Conservation (phyloP, 73 alveolate species). For the Durusdinium trenchii region DNA sequence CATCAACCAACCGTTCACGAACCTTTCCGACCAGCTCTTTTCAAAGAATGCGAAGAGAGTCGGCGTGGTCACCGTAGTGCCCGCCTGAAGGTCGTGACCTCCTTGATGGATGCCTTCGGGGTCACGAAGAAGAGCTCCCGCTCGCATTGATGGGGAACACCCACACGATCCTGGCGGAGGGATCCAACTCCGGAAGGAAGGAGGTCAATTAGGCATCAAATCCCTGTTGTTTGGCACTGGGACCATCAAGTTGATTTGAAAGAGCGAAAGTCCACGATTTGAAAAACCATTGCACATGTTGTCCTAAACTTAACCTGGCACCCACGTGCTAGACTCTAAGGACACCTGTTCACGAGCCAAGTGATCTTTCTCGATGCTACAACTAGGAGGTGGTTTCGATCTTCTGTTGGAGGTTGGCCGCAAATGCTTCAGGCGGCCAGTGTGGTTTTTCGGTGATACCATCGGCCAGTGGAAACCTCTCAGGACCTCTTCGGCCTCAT, state of each 20-base stretch:
- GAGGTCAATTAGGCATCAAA: not conserved
- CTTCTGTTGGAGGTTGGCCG: too few relatives aligned
- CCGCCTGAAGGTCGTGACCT: conserved; percentile 88
- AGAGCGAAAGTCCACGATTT: not conserved
- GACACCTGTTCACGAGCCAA: too few relatives aligned
- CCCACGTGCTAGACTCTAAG: too few relatives aligned
- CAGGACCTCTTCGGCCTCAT: too few relatives aligned
- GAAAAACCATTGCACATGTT: not conserved
- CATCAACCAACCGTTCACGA: not conserved
- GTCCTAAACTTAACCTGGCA: not conserved
- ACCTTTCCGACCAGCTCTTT: too few relatives aligned
- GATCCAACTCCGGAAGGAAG: not conserved
- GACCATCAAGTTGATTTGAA: not conserved
- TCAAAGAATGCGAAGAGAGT: too few relatives aligned
- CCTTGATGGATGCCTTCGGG: conserved; percentile 94
- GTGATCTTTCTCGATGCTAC: too few relatives aligned
- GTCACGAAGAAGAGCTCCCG: conserved; percentile 94
- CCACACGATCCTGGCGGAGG: conserved; percentile 50
- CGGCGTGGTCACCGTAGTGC: too few relatives aligned
- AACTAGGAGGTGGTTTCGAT: too few relatives aligned
- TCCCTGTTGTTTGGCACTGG: not conserved
- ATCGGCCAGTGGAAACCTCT: too few relatives aligned
- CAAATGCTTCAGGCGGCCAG: too few relatives aligned
- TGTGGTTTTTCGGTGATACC: too few relatives aligned
- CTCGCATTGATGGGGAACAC: conserved; percentile 93